Conservation (phyloP, 331 rosid genomes). For the Pyrus hybrid region DNA sequence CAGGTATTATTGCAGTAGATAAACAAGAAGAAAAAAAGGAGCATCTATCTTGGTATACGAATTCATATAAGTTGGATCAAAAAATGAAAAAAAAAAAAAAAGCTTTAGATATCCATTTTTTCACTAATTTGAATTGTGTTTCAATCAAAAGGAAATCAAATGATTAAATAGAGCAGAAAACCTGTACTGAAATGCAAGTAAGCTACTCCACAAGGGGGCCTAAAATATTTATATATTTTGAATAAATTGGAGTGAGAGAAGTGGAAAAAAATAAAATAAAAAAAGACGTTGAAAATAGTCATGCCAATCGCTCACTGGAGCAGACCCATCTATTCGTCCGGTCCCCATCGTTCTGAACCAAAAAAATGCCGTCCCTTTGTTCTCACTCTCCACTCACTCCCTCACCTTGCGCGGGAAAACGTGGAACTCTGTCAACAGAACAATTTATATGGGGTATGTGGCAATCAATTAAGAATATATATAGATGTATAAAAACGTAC, state of each 20-base stretch:
- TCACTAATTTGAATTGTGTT: neutral
- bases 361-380: slow-evolving; percentile 10
- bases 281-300: slow-evolving; percentile 12
- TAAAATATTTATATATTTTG: neutral
- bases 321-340: slow-evolving; percentile 57
- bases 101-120: neutral
- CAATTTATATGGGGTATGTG: too few relatives aligned
- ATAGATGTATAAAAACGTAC: too few relatives aligned
- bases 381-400: slow-evolving; percentile 34
- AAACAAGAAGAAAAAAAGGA: neutral
- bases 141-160: slow-evolving; percentile 6
- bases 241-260: neutral
- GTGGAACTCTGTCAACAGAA: neutral
- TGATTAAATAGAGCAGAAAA: slow-evolving; percentile 12
- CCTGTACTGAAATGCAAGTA: slow-evolving; percentile 11
- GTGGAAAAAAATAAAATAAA: neutral
- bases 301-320: slow-evolving; percentile 31
- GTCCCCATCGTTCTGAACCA: slow-evolving; percentile 48
- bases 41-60: neutral
- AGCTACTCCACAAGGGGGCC: neutral
- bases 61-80: neutral
- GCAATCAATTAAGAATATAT: too few relatives aligned
- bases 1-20: neutral
- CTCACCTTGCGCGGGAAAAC: slow-evolving; percentile 27
- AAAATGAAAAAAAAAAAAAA: neutral